Evolutionary conservation across 805 yeast genomes (phyloP).

Genomic region (Komagataella phaffii): DNA sequence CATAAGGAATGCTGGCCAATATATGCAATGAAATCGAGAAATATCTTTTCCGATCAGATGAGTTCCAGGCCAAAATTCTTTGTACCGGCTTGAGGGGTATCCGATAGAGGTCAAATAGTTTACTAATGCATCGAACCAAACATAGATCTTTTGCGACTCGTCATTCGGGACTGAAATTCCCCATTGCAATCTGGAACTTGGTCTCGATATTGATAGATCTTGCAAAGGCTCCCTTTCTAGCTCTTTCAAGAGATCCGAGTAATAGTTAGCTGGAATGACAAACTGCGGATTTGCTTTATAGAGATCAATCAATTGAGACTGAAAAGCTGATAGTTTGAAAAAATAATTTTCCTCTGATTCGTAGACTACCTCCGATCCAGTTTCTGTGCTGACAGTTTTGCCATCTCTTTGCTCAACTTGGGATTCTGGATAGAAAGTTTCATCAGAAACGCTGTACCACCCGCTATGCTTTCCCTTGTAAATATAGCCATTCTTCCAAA

Average conservation of each 20-base stretch:
- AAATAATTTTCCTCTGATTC: slow-evolving; percentile 81
- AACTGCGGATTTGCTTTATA: slow-evolving; percentile 38
- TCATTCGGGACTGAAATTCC: slow-evolving; percentile 85
- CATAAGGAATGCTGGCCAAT: slow-evolving; percentile 87
- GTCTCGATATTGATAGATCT: slow-evolving; percentile 84
- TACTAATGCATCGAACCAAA: slow-evolving; percentile 92
- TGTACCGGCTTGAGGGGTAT: slow-evolving; percentile 24
- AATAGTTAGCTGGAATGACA: slow-evolving; percentile 52
- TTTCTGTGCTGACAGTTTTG: slow-evolving; percentile 40
- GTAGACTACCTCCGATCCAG: slow-evolving; percentile 62
- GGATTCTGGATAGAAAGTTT: slow-evolving; percentile 79
- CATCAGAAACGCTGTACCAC: slow-evolving; percentile 93
- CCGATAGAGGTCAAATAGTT: slow-evolving; percentile 69
- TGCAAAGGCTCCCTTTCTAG: slow-evolving; percentile 31
- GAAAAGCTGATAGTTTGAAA: slow-evolving; percentile 58
- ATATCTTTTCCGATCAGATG: slow-evolving; percentile 93
- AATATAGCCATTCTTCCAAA: slow-evolving; percentile 48
- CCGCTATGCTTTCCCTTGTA: slow-evolving; percentile 81
- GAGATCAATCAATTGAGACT: slow-evolving; percentile 32
- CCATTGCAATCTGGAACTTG: slow-evolving; percentile 68
- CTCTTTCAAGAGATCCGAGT: slow-evolving; percentile 41
- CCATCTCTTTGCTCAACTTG: slow-evolving; percentile 39
- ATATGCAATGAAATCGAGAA: slow-evolving; percentile 73
- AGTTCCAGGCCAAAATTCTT: slow-evolving; percentile 45
- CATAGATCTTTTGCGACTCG: slow-evolving; percentile 68